Evolutionary conservation across 1,139 yeast species (phyloP), one percentile per base, ranked within the genome.

Genomic region (Candida sp.): DNA sequence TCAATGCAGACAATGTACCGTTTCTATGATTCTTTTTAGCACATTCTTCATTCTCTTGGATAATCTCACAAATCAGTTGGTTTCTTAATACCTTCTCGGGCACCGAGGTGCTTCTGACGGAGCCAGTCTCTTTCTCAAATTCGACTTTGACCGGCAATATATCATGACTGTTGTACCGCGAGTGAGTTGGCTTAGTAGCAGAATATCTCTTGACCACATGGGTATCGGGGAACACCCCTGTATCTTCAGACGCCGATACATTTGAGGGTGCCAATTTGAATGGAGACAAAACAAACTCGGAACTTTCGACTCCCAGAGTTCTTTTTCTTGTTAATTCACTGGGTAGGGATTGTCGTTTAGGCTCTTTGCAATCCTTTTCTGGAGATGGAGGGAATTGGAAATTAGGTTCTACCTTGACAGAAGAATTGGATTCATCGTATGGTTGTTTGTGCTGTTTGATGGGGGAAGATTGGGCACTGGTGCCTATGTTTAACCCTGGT

Each of bases 81-180:
- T 27, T 45, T 46, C 49, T 49, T 26, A 55, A 56, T 4, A 59
- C 58, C 45, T 59, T 62, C 46, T 65, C 72, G 1, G 77, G 77
- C 5, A 67, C 70, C 0, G 77, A 72, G 0, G 70, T 57, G 44
- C 70, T 64, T 48, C 77, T 57, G 34, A 60, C 55, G 7, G 59
- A 52, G 28, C 51, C 49, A 17, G 57, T 65, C 11, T 48, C 41
- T 28, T 49, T 40, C 57, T 77, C 81, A 59, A 77, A 77, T 56
- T 77, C 82, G 9, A 77, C 81, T 55, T 69, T 72, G 12, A 77
- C 75, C 1, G 81, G 81, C 17, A 77, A 61, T 27, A 77, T 67
- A 55, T 77, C 81, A 58, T 77, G 80, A 51, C 79, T 73, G 54
- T 72, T 77, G 57, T 73, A 76, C 23, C 82, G 63, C 9, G 71